Percentiles rank a stretch among this genome's conserved stretches.
phyloP scores from a whole-genome alignment of 2,329 filamentous ascomycete species.

The Huntiella omanensis region DNA sequence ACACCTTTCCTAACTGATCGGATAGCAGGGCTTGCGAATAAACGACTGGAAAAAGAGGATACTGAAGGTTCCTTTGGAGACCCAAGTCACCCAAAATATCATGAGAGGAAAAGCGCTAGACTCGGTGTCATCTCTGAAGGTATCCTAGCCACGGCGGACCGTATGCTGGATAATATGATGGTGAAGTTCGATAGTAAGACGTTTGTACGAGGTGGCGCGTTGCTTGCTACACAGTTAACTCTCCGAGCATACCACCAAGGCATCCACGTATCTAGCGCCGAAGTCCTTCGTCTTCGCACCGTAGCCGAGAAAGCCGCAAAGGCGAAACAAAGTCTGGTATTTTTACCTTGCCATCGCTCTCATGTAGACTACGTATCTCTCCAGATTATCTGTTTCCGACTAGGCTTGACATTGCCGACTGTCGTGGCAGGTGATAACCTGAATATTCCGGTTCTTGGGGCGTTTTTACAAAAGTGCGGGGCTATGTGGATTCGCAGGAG shows the following conservation, averaged over 20 bases:
- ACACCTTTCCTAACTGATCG: slow-evolving; percentile 56
- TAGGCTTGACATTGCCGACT: slow-evolving; percentile 74
- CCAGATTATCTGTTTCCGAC: slow-evolving; percentile 84
- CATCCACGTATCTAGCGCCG: slow-evolving; percentile 89
- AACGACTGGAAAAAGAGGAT: slow-evolving; percentile 50
- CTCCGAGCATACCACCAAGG: slow-evolving; percentile 91
- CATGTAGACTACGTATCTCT: slow-evolving; percentile 94
- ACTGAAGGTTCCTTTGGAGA: slow-evolving; percentile 34
- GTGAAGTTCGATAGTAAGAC: slow-evolving; percentile 95
- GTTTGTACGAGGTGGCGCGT: slow-evolving; percentile 87
- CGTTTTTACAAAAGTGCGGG: slow-evolving; percentile 85
- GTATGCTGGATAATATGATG: slow-evolving; percentile 87
- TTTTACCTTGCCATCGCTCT: slow-evolving; percentile 82
- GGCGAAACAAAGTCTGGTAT: slow-evolving; percentile 90
- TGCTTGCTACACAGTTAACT: slow-evolving; percentile 68
- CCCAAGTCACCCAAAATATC: slow-evolving; percentile 12
- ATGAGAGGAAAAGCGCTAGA: slow-evolving; percentile 2
- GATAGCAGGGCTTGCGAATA: slow-evolving; percentile 67
- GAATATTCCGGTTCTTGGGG: slow-evolving; percentile 79
- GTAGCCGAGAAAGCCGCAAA: slow-evolving; percentile 68
- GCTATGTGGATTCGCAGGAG: slow-evolving; percentile 91
- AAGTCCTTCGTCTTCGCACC: slow-evolving; percentile 63
- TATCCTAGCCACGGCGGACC: slow-evolving; percentile 63
- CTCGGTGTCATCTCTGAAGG: slow-evolving; percentile 28
- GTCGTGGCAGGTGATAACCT: slow-evolving; percentile 93